phyloP scores from a whole-genome alignment of 2,329 filamentous ascomycete species.

The Fusarium longipes region DNA sequence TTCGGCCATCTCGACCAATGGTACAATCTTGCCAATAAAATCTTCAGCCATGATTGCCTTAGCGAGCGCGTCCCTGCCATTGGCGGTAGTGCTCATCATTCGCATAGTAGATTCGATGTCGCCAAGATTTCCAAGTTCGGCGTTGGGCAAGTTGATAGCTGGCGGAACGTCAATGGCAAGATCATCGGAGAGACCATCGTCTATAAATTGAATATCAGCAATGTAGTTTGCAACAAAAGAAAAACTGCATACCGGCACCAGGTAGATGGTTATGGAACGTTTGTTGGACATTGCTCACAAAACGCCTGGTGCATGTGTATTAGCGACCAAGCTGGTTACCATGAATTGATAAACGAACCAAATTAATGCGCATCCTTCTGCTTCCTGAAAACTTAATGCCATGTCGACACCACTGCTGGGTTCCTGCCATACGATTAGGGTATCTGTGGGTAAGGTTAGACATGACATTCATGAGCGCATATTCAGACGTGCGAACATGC shows the following conservation, averaged over 20 bases:
- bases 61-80: constrained; percentile 84
- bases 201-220: constrained; percentile 56
- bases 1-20: constrained; percentile 88
- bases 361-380: constrained; percentile 90
- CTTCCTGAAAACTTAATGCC: constrained; percentile 98
- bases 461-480: constrained; percentile 35
- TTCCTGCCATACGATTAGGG: constrained; percentile 98
- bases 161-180: constrained; percentile 77
- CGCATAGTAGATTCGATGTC: constrained; percentile 90
- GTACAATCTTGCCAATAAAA: constrained; percentile 88
- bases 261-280: constrained; percentile 71
- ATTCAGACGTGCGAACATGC: constrained; percentile 59
- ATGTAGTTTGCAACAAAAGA: background rate
- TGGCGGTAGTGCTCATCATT: constrained; percentile 76
- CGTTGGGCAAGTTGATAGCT: constrained; percentile 78
- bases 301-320: constrained; percentile 77
- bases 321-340: constrained; percentile 25
- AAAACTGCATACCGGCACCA: constrained; percentile 65
- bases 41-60: constrained; percentile 88
- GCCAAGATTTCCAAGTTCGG: constrained; percentile 82
- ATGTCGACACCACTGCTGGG: constrained; percentile 86
- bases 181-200: constrained; percentile 91
- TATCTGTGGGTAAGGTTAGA: constrained; percentile 70
- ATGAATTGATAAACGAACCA: constrained; percentile 68
- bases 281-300: constrained; percentile 87